These are phyloP conservation scores for Eruca vesicaria DNA, from an alignment of 441 rosid genomes.

Conservation along the genomic window DNA sequence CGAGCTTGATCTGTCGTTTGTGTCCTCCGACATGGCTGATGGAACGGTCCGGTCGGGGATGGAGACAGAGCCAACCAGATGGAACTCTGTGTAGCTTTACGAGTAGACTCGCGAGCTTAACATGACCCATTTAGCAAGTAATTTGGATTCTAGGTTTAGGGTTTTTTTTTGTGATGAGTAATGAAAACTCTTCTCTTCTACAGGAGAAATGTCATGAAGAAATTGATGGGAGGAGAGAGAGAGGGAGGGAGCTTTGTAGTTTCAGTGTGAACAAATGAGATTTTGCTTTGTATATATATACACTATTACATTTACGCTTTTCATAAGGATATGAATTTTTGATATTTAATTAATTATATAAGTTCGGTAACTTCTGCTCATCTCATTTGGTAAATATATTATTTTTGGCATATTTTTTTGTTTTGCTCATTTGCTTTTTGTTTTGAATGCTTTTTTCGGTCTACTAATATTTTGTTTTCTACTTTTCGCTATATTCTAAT, in stretches of 20 bases:
- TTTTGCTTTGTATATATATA: conserved; percentile 27
- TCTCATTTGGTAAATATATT: no score
- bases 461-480: neutral
- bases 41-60: conserved; percentile 19
- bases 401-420: no score
- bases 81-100: conserved; percentile 31
- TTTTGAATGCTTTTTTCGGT: neutral
- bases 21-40: neutral
- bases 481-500: neutral
- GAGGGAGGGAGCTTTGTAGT: neutral
- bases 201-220: conserved; percentile 16
- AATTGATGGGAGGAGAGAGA: neutral
- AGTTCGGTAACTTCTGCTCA: neutral
- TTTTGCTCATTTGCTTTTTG: neutral
- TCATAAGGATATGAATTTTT: neutral
- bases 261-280: conserved; percentile 31
- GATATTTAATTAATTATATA: neutral
- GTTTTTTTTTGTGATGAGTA: neutral
- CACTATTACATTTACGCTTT: neutral
- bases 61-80: conserved; percentile 30
- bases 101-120: conserved; percentile 26
- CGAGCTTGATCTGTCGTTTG: conserved; percentile 44
- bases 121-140: conserved; percentile 20
- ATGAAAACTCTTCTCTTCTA: neutral
- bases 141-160: conserved; percentile 2